These are phyloP conservation scores for Lodderomyces pseudojiufengensis DNA, from an alignment of 1,139 yeast genomes.

Conservation along the genomic window DNA sequence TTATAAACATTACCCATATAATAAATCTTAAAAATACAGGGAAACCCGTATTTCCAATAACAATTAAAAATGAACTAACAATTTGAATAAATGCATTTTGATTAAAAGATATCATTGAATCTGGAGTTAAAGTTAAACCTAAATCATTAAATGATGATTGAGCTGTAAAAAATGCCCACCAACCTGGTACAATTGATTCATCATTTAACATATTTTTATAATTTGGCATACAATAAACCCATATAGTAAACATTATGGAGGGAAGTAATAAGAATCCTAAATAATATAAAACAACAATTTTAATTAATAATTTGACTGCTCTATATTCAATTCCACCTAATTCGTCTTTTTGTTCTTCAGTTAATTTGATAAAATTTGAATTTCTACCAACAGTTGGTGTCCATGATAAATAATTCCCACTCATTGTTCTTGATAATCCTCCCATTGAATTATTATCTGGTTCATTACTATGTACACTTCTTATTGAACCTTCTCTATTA, in stretches of 20 bases:
- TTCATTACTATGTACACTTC: conserved; percentile 16
- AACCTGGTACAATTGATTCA: conserved; percentile 65
- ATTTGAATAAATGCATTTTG: conserved; percentile 63
- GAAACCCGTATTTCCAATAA: conserved; percentile 91
- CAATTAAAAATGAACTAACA: conserved; percentile 62
- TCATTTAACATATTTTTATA: conserved; percentile 43
- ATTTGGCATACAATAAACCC: conserved; percentile 47
- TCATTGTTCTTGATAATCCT: conserved; percentile 30
- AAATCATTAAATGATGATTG: conserved; percentile 78
- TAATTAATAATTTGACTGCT: conserved; percentile 72
- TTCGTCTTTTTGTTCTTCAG: conserved; percentile 85
- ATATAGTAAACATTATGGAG: conserved; percentile 58
- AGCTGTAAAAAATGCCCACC: conserved; percentile 92
- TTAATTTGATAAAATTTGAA: conserved; percentile 80
- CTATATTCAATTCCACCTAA: conserved; percentile 97
- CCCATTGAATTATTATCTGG: conserved; percentile 13
- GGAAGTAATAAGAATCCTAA: conserved; percentile 71
- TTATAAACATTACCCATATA: conserved; percentile 73
- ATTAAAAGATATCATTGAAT: conserved; percentile 69
- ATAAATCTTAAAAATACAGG: conserved; percentile 76
- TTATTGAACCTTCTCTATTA: conserved; percentile 7
- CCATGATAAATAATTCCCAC: conserved; percentile 77
- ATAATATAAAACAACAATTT: conserved; percentile 63
- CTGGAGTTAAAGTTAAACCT: conserved; percentile 75
- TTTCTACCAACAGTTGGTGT: conserved; percentile 93